A percentile compares a stretch with the other conserved stretches of the same genome.
phyloP scores from a whole-genome alignment of 2,329 filamentous ascomycete species.

The Epichloe festucae region DNA sequence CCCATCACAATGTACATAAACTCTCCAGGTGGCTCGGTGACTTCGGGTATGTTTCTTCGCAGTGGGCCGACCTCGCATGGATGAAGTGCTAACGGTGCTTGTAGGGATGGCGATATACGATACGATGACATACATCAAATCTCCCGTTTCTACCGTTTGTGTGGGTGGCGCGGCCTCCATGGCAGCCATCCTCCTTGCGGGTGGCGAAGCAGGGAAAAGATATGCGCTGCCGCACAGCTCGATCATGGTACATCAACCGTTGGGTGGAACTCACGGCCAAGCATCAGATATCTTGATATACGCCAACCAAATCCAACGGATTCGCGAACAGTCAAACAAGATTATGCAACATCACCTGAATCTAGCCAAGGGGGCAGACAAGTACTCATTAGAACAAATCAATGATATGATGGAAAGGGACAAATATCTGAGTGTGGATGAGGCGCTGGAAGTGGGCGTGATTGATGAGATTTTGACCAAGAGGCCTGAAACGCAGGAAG shows the following conservation, averaged over 20 bases:
- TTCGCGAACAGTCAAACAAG: conserved; percentile 73
- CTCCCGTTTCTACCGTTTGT: conserved; percentile 87
- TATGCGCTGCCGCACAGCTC: conserved; percentile 86
- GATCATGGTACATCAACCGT: conserved; percentile 95
- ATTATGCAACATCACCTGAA: conserved; percentile 86
- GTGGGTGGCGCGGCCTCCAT: conserved; percentile 91
- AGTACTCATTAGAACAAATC: conserved; percentile 68
- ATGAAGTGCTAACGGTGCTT: conserved; percentile 1
- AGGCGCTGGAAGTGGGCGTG: conserved; percentile 81
- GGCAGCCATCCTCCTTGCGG: conserved; percentile 79
- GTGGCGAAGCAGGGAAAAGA: conserved; percentile 71
- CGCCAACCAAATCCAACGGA: conserved; percentile 86
- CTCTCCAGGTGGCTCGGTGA: conserved; percentile 85
- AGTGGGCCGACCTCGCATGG: not conserved
- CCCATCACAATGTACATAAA: conserved; percentile 98
- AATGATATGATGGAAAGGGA: conserved; percentile 95
- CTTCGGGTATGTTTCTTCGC: conserved; percentile 34
- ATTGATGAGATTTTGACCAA: conserved; percentile 76
- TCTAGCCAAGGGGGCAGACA: conserved; percentile 58
- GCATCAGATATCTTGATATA: conserved; percentile 87
- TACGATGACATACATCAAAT: conserved; percentile 94
- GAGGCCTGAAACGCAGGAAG: conserved; percentile 33
- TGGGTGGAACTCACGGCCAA: conserved; percentile 55
- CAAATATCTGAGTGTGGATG: conserved; percentile 79
- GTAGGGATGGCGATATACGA: conserved; percentile 80